Percentiles rank a stretch among this genome's conserved stretches.
phyloP scores from a whole-genome alignment of 1,284 basidiomycete species.

The Malassezia brasiliensis region DNA sequence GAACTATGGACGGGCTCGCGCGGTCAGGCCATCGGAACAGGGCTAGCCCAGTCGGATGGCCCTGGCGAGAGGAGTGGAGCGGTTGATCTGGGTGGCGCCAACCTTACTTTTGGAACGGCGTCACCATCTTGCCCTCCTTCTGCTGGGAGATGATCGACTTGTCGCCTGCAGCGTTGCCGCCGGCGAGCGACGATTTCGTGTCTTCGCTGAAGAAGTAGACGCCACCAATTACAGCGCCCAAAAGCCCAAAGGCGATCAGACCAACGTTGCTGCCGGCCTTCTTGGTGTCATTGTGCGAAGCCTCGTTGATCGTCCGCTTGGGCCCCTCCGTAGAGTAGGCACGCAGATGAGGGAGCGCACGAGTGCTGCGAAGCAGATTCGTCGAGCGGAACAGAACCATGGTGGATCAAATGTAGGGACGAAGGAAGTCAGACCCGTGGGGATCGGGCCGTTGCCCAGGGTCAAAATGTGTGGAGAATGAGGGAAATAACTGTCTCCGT shows the following conservation, averaged over 20 bases:
- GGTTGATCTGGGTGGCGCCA: not conserved
- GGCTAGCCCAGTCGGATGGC: not conserved
- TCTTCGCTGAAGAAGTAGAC: not conserved
- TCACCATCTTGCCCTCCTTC: slow-evolving; percentile 5
- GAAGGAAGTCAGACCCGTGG: too few relatives aligned
- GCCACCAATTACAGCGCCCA: not conserved
- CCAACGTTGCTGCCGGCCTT: not conserved
- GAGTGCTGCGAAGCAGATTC: not conserved
- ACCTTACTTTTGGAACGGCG: not conserved
- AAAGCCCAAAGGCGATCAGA: not conserved
- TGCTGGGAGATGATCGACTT: not conserved
- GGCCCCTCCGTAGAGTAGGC: not conserved
- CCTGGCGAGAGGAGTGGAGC: not conserved
- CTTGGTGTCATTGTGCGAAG: not conserved
- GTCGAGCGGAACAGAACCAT: not conserved
- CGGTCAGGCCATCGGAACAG: not conserved
- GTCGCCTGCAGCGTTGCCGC: not conserved
- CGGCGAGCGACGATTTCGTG: not conserved
- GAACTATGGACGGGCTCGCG: not conserved
- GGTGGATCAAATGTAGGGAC: not conserved
- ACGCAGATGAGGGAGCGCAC: not conserved
- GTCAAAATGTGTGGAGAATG: not conserved
- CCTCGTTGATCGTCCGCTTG: not conserved
- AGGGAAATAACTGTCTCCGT: not conserved
- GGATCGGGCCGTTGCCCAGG: not conserved